Conservation (phyloP, 345 rosid genomes). For the Salix arbutifolia region DNA sequence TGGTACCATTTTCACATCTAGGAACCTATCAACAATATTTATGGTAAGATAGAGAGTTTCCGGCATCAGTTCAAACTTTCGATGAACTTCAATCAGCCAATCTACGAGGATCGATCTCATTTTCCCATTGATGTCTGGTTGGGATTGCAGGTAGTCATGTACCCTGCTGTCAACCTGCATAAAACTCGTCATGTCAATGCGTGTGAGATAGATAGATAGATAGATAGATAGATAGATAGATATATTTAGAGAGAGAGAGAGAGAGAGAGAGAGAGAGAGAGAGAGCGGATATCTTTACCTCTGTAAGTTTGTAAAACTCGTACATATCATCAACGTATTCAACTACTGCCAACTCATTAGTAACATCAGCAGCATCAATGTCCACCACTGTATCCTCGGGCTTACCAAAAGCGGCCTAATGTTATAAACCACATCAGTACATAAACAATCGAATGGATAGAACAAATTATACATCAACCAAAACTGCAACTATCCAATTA, state of each 20-base stretch:
- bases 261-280: background rate
- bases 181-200: background rate
- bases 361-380: conserved; percentile 64
- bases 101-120: conserved; percentile 84
- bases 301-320: conserved; percentile 60
- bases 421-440: background rate
- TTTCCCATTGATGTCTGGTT: conserved; percentile 67
- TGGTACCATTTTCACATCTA: conserved; percentile 51
- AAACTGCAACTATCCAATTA: background rate
- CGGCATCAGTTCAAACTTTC: conserved; percentile 74
- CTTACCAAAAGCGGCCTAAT: conserved; percentile 59
- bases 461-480: background rate
- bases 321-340: conserved; percentile 93
- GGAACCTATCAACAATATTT: conserved; percentile 72
- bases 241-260: background rate
- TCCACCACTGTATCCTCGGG: conserved; percentile 31
- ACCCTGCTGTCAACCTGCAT: conserved; percentile 53
- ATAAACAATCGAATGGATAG: background rate
- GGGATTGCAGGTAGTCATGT: conserved; percentile 59
- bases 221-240: too few relatives aligned
- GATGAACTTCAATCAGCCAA: conserved; percentile 85
- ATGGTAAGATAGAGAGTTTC: conserved; percentile 83
- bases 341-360: conserved; percentile 65
- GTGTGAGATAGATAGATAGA: too few relatives aligned
- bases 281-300: conserved; percentile 28